Conservation (phyloP, 2,329 filamentous ascomycete species). For the Pochonia chlamydosporia region DNA sequence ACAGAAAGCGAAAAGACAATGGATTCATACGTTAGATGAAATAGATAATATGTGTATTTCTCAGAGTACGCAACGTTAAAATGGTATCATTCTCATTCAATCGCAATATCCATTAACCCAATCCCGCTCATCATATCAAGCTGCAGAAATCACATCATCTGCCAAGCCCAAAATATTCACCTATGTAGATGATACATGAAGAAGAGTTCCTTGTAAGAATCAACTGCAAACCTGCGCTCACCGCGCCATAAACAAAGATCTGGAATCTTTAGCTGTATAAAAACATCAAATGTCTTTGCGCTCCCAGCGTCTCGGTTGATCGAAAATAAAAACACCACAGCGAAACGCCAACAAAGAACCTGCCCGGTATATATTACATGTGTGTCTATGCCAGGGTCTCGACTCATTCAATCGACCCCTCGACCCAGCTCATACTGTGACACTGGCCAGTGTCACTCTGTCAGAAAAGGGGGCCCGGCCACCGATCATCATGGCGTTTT, state of each 20-base stretch:
- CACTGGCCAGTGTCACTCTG: not conserved
- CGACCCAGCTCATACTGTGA: not conserved
- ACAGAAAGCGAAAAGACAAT: too few relatives aligned
- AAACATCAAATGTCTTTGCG: constrained; percentile 4
- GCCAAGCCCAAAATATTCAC: not conserved
- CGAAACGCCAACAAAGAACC: not conserved
- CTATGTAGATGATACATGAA: not conserved
- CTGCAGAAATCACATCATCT: not conserved
- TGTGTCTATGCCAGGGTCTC: not conserved
- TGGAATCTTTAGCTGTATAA: constrained; percentile 5
- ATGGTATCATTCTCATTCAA: constrained; percentile 5
- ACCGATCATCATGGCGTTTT: too few relatives aligned
- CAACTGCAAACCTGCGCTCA: not conserved
- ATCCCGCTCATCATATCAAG: not conserved
- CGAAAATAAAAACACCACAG: not conserved
- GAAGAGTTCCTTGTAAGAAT: not conserved
- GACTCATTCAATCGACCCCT: not conserved
- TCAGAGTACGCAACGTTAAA: not conserved
- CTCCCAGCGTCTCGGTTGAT: not conserved
- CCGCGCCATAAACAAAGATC: not conserved
- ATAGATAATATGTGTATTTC: too few relatives aligned
- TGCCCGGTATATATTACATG: not conserved
- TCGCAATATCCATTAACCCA: constrained; percentile 2
- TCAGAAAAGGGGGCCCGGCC: too few relatives aligned
- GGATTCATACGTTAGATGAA: too few relatives aligned